phyloP scores from a whole-genome alignment of 371 early-diverging fungal species.

The Cokeromyces recurvatus region DNA sequence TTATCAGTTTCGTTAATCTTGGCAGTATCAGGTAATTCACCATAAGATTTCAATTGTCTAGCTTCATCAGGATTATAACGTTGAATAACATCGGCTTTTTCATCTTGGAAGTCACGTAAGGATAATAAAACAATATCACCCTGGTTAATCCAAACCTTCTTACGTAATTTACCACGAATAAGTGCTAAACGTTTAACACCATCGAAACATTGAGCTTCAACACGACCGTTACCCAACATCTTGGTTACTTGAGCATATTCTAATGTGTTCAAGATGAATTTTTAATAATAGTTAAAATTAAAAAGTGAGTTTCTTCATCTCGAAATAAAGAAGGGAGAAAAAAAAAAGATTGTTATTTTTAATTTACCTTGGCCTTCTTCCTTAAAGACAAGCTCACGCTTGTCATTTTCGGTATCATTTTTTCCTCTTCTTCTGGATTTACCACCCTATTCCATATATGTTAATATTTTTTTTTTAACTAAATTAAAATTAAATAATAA shows the following conservation, averaged over 20 bases:
- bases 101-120: constrained; percentile 95
- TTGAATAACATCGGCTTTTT: constrained; percentile 96
- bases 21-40: constrained; percentile 95
- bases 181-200: constrained; percentile 91
- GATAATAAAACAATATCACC: constrained; percentile 96
- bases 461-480: neutral
- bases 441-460: constrained; percentile 77
- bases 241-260: constrained; percentile 95
- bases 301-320: too few relatives aligned
- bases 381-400: constrained; percentile 93
- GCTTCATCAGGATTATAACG: constrained; percentile 99
- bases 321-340: neutral
- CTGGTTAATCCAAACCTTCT: constrained; percentile 95
- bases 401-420: constrained; percentile 92
- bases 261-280: too few relatives aligned
- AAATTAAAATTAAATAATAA: neutral
- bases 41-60: constrained; percentile 90
- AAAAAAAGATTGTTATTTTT: constrained; percentile 1
- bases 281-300: too few relatives aligned
- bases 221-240: constrained; percentile 97
- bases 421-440: constrained; percentile 96
- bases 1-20: constrained; percentile 78
- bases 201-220: constrained; percentile 94
- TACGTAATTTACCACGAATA: constrained; percentile 97
- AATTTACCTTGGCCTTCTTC: constrained; percentile 86